Evolutionary conservation across 2,329 filamentous ascomycete species (phyloP), one percentile per base, ranked within the genome.

Genomic region (Arthrobotrys musiformis): DNA sequence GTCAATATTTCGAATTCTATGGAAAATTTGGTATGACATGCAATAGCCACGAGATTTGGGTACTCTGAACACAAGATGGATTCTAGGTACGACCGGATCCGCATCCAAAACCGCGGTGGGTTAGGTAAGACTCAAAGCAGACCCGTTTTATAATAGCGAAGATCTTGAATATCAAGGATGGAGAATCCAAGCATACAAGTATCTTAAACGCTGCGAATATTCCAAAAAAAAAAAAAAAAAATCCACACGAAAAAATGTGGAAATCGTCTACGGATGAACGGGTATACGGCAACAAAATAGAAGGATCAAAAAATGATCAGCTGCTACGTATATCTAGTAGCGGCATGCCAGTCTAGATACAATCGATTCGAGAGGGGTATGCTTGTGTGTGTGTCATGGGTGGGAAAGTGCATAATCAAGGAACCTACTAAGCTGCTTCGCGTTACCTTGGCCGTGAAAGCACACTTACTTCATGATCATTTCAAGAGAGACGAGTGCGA

Each of bases 361-460:
- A 28, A 40, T 58, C 33, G 11, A 58, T 33, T 26, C 30, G 19
- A 37, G 46, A 13, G 54, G 33, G 13, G 54, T 24, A 33, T 40
- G 30, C 19, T 11, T 58, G n/a, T 7, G 9, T 58, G n/a, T 58
- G 17, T 58, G 19, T 58, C 54, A 58, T 58, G 33, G 33, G 9
- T 40, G 33, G 54, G 54, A 56, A n/a, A 40, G 5, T 58, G 54
- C 54, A 19, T 40, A 40, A 58, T 26, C 54, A 62, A 62, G 54
- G 66, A 68, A 74, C 70, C 52, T 67, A 62, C 70, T 74, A 56
- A 22, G n/a, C 19, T 46, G 50, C 52, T 54, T 46, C 62, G 62
- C 70, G 70, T 68, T 74, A 74, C 70, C 70, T 68, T 74, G 13
- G 62, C 70, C 62, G 70, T 74, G 62, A 63, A 35, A 33, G 44